Base-by-base conservation (phyloP, 306 rosid genomes). In the Biancaea sappan region DNA sequence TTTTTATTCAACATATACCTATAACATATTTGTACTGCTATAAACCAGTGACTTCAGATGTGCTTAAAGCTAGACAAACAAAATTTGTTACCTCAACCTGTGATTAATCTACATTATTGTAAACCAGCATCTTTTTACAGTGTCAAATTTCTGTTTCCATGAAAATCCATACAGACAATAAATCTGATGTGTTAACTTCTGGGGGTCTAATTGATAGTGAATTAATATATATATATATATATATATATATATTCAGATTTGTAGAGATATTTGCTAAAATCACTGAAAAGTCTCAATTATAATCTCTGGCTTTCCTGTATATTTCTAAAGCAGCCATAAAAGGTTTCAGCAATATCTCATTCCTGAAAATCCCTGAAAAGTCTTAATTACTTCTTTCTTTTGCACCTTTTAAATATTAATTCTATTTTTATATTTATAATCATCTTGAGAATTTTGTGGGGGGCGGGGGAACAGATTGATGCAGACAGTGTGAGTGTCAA, bases 21-120 rank as follows among this genome's bases (percentile, higher is more conserved):
- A n/a, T n/a, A n/a, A n/a, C n/a, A n/a, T n/a, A n/a, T n/a, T n/a
- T n/a, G n/a, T n/a, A n/a, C n/a, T n/a, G n/a, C n/a, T n/a, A n/a
- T n/a, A n/a, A n/a, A n/a, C n/a, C n/a, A n/a, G 22, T 10, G 38
- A 62, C 58, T 52, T 57, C 48, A 57, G 41, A 77, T 60, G 38
- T 53, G 44, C 35, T 21, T 28, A 29, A 7, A 18, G 50, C 73
- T 31, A 71, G 63, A 63, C 16, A 31, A 31, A 54, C 24, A 25
- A 61, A 61, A 50, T 31, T 52, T 52, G 32, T 71, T 28, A 4
- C 28, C 65, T 59, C 19, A 52, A 25, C 4, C 25, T 25, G 8
- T 40, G 31, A 37, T 37, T 53, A 37, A 37, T 63, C 52, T n/a
- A 25, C 43, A 51, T 34, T 37, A 18, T 43, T 64, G 26, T n/a